Conservation (phyloP, 2,329 filamentous ascomycete genomes). For the Septoria linicola region DNA sequence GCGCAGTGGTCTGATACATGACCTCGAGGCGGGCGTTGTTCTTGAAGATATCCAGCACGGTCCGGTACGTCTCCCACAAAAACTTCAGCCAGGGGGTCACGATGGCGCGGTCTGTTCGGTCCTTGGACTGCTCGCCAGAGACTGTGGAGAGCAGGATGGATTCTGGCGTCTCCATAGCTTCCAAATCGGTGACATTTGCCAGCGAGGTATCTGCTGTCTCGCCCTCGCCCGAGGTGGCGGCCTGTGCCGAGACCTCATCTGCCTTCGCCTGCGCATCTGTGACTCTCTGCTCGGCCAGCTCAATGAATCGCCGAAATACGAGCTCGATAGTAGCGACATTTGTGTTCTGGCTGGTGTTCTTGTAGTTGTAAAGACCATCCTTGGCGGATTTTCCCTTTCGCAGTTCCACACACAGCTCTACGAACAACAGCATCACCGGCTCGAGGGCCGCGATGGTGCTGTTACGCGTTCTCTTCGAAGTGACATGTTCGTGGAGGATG, state of each 20-base stretch:
- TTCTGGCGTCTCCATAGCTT: conserved; percentile 95
- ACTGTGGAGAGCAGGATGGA: conserved; percentile 97
- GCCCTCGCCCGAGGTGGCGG: conserved; percentile 56
- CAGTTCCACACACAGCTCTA: conserved; percentile 93
- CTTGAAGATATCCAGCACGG: conserved; percentile 95
- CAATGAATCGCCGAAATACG: conserved; percentile 96
- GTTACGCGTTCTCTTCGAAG: conserved; percentile 95
- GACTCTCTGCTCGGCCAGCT: conserved; percentile 93
- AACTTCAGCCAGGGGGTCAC: conserved; percentile 99
- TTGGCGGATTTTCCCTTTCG: conserved; percentile 98
- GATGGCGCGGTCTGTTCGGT: conserved; percentile 95
- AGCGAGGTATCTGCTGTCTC: conserved; percentile 67
- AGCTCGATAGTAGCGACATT: conserved; percentile 98
- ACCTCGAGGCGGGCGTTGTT: conserved; percentile 98
- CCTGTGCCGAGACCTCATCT: conserved; percentile 83
- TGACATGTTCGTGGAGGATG: conserved; percentile 98
- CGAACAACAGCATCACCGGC: conserved; percentile 96
- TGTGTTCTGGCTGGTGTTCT: conserved; percentile 99
- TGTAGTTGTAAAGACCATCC: conserved; percentile 98
- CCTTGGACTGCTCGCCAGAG: conserved; percentile 94
- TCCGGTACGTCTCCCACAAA: conserved; percentile 98
- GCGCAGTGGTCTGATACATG: conserved; percentile 96
- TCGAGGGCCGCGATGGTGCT: conserved; percentile 93
- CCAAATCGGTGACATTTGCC: conserved; percentile 85
- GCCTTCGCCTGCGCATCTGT: conserved; percentile 94